Base-by-base conservation (phyloP, 2,329 filamentous ascomycete genomes). In the Aspergillus costaricaensis region DNA sequence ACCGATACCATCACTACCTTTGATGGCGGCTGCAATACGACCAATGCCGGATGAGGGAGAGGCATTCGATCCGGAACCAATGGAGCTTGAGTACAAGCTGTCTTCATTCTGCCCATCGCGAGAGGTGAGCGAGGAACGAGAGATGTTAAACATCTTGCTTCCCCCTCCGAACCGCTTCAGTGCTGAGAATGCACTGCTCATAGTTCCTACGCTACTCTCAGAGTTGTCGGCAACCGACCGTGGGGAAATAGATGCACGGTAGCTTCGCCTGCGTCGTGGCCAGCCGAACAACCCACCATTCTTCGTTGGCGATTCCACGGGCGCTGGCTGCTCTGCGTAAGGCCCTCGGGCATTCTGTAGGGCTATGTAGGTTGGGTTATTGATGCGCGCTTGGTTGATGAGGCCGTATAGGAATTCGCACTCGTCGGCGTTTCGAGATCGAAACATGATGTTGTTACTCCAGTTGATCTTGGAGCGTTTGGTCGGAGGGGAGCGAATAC, bases 361-460 rank as follows among this genome's bases (percentile, higher is more conserved):
- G 75, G 88, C 73, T 81, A 91, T 92, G 78, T 94, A 97, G 57
- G 92, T 94, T 56, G 92, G 89, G 73, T 98, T 97, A 77, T 96
- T 91, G 73, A 96, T 90, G 51, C 95, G 90, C 19, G 93, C 88
- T 62, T 90, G 85, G 76, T 98, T 96, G 63, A 98, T 93, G 47
- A 94, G 86, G 70, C 85, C 85, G 76, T 97, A 99, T 4, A 99
- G 82, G 38, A 85, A 84, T 65, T 90, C 88, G 71, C 93, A 96
- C 63, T 97, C 94, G 47, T 87, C 84, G 2, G 87, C 83, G 50
- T 85, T 91, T 44, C 88, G 82, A 51, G 91, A 91, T 44, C 95
- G 89, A 84, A 98, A 95, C 82, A 96, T 94, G 79, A 96, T 91
- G 73, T 96, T 95, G 68, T 88, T 88, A 54, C 88, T 84, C 71